Evolutionary conservation across 495 filamentous ascomycete species (phyloP).

Genomic region (Lasiosphaeriaceae sp.): DNA sequence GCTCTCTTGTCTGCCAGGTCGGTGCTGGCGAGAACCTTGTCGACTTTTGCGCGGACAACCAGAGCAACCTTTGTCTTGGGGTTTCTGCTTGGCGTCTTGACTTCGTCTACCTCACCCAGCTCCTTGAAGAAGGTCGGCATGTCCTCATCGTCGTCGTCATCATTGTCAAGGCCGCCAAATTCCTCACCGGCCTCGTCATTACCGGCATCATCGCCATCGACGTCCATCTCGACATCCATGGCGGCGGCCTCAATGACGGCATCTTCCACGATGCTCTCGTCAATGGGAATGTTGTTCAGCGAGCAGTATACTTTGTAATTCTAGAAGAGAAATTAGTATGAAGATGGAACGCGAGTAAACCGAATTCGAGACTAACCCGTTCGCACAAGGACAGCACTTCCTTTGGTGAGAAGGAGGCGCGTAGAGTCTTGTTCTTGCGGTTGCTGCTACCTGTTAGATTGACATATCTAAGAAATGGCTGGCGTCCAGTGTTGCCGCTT

Average conservation of each 20-base stretch:
- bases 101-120: conserved; percentile 44
- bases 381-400: conserved; percentile 79
- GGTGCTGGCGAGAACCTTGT: conserved; percentile 73
- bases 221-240: conserved; percentile 55
- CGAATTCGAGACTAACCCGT: conserved; percentile 34
- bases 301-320: conserved; percentile 91
- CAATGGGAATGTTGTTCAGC: conserved; percentile 70
- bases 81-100: conserved; percentile 47
- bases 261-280: conserved; percentile 55
- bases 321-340: conserved; percentile 3
- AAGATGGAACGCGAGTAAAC: background rate
- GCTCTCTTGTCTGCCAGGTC: conserved; percentile 74
- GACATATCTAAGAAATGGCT: background rate
- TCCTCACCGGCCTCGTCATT: conserved; percentile 52
- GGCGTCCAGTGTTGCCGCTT: conserved; percentile 30
- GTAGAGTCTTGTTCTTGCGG: conserved; percentile 63
- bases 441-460: conserved; percentile 14
- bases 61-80: conserved; percentile 69
- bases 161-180: conserved; percentile 35
- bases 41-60: conserved; percentile 75
- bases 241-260: conserved; percentile 45
- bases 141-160: conserved; percentile 45
- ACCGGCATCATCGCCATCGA: conserved; percentile 45
- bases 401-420: conserved; percentile 66
- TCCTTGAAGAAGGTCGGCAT: conserved; percentile 77